These are phyloP conservation scores for Trichophyton schoenleinii DNA, from an alignment of 2,329 filamentous ascomycete species.

Conservation along the genomic window DNA sequence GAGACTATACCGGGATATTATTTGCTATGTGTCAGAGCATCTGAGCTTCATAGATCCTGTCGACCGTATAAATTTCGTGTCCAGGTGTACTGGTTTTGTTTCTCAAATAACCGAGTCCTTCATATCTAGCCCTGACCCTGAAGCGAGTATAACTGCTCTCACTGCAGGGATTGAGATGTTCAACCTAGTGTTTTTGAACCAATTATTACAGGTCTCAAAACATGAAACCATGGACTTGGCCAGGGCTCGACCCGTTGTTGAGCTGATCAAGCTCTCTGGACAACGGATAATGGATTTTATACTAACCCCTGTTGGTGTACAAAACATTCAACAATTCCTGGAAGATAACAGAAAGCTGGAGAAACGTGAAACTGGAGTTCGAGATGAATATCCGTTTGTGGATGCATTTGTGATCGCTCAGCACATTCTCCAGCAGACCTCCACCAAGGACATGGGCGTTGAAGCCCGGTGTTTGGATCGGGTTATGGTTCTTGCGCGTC, in stretches of 20 bases:
- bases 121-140: not conserved
- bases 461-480: constrained; percentile 21
- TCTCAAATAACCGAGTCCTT: constrained; percentile 28
- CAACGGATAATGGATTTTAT: constrained; percentile 26
- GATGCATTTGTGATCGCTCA: constrained; percentile 39
- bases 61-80: constrained; percentile 38
- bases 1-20: constrained; percentile 30
- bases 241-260: constrained; percentile 17
- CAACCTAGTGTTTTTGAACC: constrained; percentile 28
- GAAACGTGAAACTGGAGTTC: constrained; percentile 38
- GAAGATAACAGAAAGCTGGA: constrained; percentile 32
- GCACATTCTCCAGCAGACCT: constrained; percentile 21
- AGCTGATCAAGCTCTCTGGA: constrained; percentile 25
- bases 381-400: constrained; percentile 30
- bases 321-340: constrained; percentile 32
- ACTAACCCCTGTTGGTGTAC: constrained; percentile 23
- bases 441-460: constrained; percentile 4
- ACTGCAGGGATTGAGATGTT: constrained; percentile 15
- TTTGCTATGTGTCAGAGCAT: constrained; percentile 38
- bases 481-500: constrained; percentile 10
- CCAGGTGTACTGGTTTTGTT: constrained; percentile 25
- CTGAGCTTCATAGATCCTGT: constrained; percentile 44
- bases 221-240: constrained; percentile 21
- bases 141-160: constrained; percentile 14
- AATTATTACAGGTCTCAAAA: constrained; percentile 26